Conservation (phyloP, 2,329 filamentous ascomycete genomes). For the Verticillium nubilum region DNA sequence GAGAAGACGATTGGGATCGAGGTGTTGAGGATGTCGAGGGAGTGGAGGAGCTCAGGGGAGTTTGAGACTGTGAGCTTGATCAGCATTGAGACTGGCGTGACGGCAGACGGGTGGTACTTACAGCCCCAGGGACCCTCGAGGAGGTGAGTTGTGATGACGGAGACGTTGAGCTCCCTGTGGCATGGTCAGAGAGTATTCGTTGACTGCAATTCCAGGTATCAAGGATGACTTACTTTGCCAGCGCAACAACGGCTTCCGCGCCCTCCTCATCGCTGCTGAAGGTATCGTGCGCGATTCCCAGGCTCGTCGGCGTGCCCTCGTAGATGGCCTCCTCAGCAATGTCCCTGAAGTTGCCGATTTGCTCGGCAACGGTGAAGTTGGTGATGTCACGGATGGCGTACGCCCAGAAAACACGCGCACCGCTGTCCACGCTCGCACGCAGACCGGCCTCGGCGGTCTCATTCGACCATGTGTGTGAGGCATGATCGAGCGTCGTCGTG, state of each 20-base stretch:
- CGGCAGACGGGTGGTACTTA: background rate
- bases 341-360: constrained; percentile 29
- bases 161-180: constrained; percentile 26
- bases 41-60: constrained; percentile 30
- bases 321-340: constrained; percentile 22
- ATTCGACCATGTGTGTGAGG: constrained; percentile 40
- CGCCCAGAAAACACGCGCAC: constrained; percentile 41
- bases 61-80: constrained; percentile 19
- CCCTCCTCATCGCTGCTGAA: constrained; percentile 15
- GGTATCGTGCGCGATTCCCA: constrained; percentile 37
- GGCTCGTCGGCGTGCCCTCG: constrained; percentile 22
- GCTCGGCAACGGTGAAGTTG: constrained; percentile 26
- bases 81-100: too few relatives aligned
- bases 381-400: constrained; percentile 32
- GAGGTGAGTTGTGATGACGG: constrained; percentile 40
- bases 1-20: constrained; percentile 45
- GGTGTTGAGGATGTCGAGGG: constrained; percentile 33
- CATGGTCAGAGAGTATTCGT: too few relatives aligned
- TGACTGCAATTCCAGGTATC: too few relatives aligned
- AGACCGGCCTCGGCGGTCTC: constrained; percentile 37
- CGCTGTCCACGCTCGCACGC: constrained; percentile 40
- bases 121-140: constrained; percentile 31
- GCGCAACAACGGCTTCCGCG: constrained; percentile 22
- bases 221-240: constrained; percentile 22
- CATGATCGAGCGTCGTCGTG: constrained; percentile 47